Base-by-base conservation (phyloP, 306 rosid species). In the Vigna angularis region DNA sequence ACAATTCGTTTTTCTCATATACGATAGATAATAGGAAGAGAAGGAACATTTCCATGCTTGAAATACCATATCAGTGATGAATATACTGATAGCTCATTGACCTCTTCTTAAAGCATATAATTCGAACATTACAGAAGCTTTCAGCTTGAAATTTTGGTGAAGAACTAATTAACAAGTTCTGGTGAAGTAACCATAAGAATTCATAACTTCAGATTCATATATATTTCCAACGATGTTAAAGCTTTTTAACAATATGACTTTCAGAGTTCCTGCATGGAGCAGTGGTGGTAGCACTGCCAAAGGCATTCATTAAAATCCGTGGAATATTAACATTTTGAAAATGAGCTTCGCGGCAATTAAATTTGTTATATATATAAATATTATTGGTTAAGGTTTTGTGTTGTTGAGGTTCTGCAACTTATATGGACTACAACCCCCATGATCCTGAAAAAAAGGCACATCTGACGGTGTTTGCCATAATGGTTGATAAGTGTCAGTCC, bases 351-450 rank as follows among this genome's bases (percentile, higher is more conserved):
- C 74, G 22, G 22, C 10, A 20, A 11, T 11, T 47, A 42, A 32
- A 32, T 26, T 26, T 26, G 28, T 2, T 26, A 26, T 26, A 26
- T 26, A 24, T 24, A 24, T 24, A 24, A 24, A 24, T 24, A 26
- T 26, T 26, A 26, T 26, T 26, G 51, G 10, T 47, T 47, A 50
- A 10, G 12, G 1, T 51, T 42, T 34, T 65, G 66, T 12, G 78
- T 26, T 24, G 56, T 40, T 24, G 56, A 76, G 38, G 67, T 63
- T 30, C 71, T 72, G 66, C 75, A 65, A 56, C 10, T 66, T 36
- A 83, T 48, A 76, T 44, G 64, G 85, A 78, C 53, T 66, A 58
- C 30, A 70, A 48, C 61, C 78, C 75, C 72, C 78, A 81, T 78
- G 63, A 75, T 64, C 64, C 76, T 67, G 58, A 66, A 81, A 69